Evolutionary conservation across 2,329 filamentous ascomycete species (phyloP), one percentile per base, ranked within the genome.

Genomic region (Colletotrichum lentis): DNA sequence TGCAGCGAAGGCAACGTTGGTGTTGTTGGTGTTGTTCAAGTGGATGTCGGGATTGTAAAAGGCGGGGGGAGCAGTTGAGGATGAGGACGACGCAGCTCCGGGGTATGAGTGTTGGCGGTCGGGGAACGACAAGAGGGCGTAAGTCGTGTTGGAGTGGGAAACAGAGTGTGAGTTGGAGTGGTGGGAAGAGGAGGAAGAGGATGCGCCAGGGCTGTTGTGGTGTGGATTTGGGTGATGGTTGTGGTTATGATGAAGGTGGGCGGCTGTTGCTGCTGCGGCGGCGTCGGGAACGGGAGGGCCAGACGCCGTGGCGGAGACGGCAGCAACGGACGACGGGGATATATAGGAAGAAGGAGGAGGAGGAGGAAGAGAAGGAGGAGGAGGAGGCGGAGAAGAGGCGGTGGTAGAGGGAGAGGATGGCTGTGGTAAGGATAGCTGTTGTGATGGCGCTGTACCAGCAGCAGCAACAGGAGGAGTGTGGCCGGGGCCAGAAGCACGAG

Each of bases 11-110:
- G 55, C 55, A 41, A 35, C 41, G 55, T n/a, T 12, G 53, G 50
- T 18, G 60, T 58, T 61, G 56, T 59, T 31, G 57, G 41, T 44
- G 43, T 50, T 60, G 37, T 39, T 43, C 5, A 65, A 58, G 49
- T 60, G 43, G 50, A 53, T 43, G 37, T 49, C 54, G 12, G 60
- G 50, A 55, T 68, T 69, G 69, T 61, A 64, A 54, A 69, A 71
- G 39, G 68, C 37, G 43, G 67, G 60, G 47, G 70, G 46, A 16
- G 67, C 41, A 22, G 67, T 43, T 20, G 68, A 61, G 37, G 65
- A 55, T 1, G 69, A 60, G 14, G 55, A 44, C 35, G 63, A 18
- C n/a, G 56, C 44, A 47, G 56, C 44, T 59, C n/a, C 43, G 10
- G 56, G 56, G 70, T 68, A 64, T 56, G 22, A 12, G 54, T 44